A percentile compares a stretch with the other conserved stretches of the same genome.
Evolutionary conservation across 768 basidiomycete genomes (phyloP).

Genomic region (Auriscalpium vulgare): DNA sequence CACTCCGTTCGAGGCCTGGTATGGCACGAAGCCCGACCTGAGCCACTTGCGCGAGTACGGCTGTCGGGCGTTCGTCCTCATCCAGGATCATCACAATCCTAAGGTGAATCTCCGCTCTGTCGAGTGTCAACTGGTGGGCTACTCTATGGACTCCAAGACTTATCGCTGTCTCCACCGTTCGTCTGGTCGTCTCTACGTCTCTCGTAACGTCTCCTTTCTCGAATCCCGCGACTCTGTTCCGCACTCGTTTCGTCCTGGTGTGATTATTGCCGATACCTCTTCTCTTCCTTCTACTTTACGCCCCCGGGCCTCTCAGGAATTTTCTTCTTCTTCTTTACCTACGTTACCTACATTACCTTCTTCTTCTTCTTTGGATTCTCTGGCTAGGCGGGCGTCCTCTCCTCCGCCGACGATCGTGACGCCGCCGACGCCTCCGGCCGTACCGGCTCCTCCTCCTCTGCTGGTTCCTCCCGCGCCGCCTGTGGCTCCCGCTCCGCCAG

Average conservation of each 20-base stretch:
- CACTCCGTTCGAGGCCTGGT: slow-evolving; percentile 3
- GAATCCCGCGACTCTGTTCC: neutral
- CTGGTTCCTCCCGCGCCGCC: too few species aligned
- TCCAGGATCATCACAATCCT: slow-evolving; percentile 13
- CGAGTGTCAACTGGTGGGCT: slow-evolving; percentile 20
- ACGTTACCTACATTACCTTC: neutral
- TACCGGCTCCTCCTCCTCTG: too few species aligned
- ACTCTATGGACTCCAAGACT: slow-evolving; percentile 16
- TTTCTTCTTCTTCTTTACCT: neutral
- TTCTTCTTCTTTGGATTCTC: neutral
- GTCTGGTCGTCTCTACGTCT: slow-evolving; percentile 1
- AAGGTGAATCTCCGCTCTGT: slow-evolving; percentile 15
- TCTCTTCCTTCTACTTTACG: neutral
- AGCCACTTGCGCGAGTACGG: slow-evolving; percentile 21
- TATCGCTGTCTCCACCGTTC: slow-evolving; percentile 19
- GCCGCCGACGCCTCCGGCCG: neutral
- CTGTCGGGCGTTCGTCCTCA: slow-evolving; percentile 16
- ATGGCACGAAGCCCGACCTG: slow-evolving; percentile 12
- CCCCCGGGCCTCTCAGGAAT: neutral
- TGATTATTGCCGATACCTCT: neutral
- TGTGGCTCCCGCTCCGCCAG: too few species aligned
- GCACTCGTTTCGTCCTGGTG: neutral
- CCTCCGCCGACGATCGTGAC: neutral
- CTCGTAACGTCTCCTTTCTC: slow-evolving; percentile 17
- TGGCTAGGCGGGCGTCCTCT: neutral